Percentiles rank a stretch among this genome's conserved stretches.
phyloP scores from a whole-genome alignment of 2,329 filamentous ascomycete genomes.

The Curvularia verruculosa region DNA sequence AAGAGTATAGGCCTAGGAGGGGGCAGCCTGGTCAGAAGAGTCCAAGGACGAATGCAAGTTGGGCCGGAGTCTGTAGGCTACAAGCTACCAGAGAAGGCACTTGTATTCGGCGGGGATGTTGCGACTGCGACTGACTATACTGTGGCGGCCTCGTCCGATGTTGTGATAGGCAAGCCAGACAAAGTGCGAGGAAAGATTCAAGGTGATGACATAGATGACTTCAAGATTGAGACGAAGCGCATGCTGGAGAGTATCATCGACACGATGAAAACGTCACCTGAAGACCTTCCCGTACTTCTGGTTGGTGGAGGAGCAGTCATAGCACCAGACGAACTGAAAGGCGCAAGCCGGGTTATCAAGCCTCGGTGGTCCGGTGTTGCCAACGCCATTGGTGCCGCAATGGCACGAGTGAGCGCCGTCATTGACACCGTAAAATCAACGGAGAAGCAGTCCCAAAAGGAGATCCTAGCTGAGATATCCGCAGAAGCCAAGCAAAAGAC shows the following conservation, averaged over 20 bases:
- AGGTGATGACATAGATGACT: constrained; percentile 47
- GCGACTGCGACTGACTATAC: constrained; percentile 65
- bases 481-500: constrained; percentile 49
- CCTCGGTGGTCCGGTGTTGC: constrained; percentile 65
- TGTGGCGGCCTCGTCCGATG: constrained; percentile 46
- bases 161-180: constrained; percentile 53
- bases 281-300: constrained; percentile 64
- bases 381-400: constrained; percentile 69
- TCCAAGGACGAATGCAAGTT: constrained; percentile 52
- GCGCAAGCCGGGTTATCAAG: constrained; percentile 63
- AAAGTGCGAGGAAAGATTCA: constrained; percentile 46
- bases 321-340: constrained; percentile 60
- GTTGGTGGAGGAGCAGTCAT: constrained; percentile 69
- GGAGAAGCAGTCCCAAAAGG: constrained; percentile 42
- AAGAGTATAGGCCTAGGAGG: constrained; percentile 66
- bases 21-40: constrained; percentile 60
- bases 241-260: constrained; percentile 65
- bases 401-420: constrained; percentile 61
- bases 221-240: constrained; percentile 52
- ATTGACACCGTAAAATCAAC: constrained; percentile 52
- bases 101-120: constrained; percentile 63
- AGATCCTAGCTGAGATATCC: constrained; percentile 46
- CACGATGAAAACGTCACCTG: constrained; percentile 67
- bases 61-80: constrained; percentile 69
- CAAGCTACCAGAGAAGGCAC: constrained; percentile 59